Percentiles rank a stretch among this genome's conserved stretches.
Evolutionary conservation across 1,139 yeast species (phyloP).

Genomic region (Candida labiduridarum): DNA sequence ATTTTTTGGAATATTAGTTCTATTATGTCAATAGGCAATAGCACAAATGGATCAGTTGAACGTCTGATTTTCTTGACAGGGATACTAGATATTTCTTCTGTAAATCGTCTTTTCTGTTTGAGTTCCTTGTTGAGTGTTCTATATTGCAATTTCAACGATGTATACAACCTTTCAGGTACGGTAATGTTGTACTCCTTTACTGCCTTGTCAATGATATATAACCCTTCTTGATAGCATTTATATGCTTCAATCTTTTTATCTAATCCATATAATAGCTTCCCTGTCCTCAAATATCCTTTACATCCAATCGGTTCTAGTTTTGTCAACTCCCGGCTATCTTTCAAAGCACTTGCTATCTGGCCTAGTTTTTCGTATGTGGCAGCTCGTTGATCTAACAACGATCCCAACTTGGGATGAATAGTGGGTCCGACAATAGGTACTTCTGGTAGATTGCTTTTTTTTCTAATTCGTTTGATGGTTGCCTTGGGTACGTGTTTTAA

Average conservation of each 20-base stretch:
- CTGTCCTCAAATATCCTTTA: slow-evolving; percentile 60
- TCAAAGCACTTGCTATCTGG: slow-evolving; percentile 40
- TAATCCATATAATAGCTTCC: slow-evolving; percentile 42
- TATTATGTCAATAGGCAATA: slow-evolving; percentile 35
- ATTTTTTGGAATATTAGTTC: slow-evolving; percentile 28
- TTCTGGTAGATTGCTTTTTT: slow-evolving; percentile 21
- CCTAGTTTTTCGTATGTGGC: slow-evolving; percentile 59
- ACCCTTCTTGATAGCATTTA: slow-evolving; percentile 43
- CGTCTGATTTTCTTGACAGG: slow-evolving; percentile 8
- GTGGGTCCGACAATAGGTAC: slow-evolving; percentile 31
- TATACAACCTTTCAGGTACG: slow-evolving; percentile 32
- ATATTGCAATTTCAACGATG: slow-evolving; percentile 28
- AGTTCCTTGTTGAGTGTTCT: slow-evolving; percentile 25
- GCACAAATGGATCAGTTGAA: slow-evolving; percentile 31
- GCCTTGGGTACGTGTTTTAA: slow-evolving; percentile 18
- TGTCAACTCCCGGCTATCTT: slow-evolving; percentile 46
- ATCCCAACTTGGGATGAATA: slow-evolving; percentile 24
- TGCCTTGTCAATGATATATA: slow-evolving; percentile 34
- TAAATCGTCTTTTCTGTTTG: slow-evolving; percentile 18
- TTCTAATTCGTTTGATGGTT: slow-evolving; percentile 23
- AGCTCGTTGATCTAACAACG: slow-evolving; percentile 52
- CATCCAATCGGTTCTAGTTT: slow-evolving; percentile 55
- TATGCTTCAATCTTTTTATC: slow-evolving; percentile 44
- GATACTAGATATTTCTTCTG: slow-evolving; percentile 12
- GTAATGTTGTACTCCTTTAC: slow-evolving; percentile 22